A percentile compares a stretch with the other conserved stretches of the same genome.
phyloP scores from a whole-genome alignment of 768 basidiomycete genomes.

The Psilocybe azurescens region DNA sequence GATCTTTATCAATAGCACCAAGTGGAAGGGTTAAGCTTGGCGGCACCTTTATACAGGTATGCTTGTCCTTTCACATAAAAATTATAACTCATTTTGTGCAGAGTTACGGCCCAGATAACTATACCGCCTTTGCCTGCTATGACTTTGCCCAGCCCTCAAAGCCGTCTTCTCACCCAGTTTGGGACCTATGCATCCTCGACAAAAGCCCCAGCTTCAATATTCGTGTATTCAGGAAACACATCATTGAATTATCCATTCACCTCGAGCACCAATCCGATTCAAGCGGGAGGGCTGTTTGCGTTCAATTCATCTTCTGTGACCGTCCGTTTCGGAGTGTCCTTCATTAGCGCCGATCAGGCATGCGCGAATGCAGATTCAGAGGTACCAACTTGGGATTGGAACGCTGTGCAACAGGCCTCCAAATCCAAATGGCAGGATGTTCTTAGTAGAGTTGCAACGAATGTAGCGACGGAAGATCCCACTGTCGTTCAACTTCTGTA shows the following conservation, averaged over 20 bases:
- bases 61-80: neutral
- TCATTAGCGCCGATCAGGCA: constrained; percentile 55
- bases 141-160: constrained; percentile 41
- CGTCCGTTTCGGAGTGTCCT: constrained; percentile 64
- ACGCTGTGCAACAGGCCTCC: constrained; percentile 43
- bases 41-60: constrained; percentile 52
- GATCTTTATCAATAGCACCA: constrained; percentile 37
- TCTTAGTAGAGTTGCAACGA: constrained; percentile 39
- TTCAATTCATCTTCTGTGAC: constrained; percentile 44
- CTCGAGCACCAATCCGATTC: constrained; percentile 39
- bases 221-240: constrained; percentile 36
- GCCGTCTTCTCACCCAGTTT: constrained; percentile 29
- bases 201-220: constrained; percentile 37
- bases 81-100: constrained; percentile 17
- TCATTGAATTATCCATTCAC: constrained; percentile 43
- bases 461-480: constrained; percentile 41
- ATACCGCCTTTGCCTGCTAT: constrained; percentile 54
- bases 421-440: constrained; percentile 47
- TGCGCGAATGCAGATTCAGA: constrained; percentile 63
- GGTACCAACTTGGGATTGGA: constrained; percentile 53
- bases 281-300: constrained; percentile 50
- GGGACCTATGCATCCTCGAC: constrained; percentile 48
- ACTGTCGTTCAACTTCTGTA: constrained; percentile 51
- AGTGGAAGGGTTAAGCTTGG: constrained; percentile 42
- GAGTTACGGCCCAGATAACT: constrained; percentile 55